Percentiles rank a stretch among this genome's conserved stretches.
These are phyloP conservation scores for Eucalyptus sideroxylon DNA, from an alignment of 345 rosid species.

Conservation along the genomic window DNA sequence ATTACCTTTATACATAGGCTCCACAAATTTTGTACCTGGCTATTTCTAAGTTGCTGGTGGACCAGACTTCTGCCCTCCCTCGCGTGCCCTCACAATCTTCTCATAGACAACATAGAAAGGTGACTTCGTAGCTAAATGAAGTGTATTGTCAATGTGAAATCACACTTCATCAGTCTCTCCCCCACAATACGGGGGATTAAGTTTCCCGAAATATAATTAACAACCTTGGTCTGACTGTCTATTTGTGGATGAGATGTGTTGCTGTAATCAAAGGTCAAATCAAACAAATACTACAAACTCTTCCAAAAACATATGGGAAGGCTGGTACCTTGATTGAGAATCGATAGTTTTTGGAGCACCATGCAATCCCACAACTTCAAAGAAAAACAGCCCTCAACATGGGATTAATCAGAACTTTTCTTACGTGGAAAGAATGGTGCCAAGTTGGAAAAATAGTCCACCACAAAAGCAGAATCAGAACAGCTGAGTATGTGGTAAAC, in stretches of 20 bases:
- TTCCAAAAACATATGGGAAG: background rate
- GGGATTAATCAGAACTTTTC: background rate
- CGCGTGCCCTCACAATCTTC: no score
- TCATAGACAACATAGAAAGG: no score
- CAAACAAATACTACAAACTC: background rate
- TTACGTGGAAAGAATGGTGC: background rate
- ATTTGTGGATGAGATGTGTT: background rate
- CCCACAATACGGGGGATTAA: background rate
- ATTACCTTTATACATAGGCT: background rate
- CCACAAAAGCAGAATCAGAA: background rate
- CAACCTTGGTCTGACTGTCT: background rate
- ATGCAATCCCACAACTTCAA: background rate
- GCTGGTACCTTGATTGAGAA: background rate
- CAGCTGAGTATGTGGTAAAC: no score
- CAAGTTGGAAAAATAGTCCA: background rate
- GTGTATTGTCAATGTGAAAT: no score
- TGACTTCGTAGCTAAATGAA: no score
- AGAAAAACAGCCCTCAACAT: background rate
- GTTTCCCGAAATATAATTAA: background rate
- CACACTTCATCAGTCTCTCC: no score
- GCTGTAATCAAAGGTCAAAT: background rate
- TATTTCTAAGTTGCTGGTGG: background rate
- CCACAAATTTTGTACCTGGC: background rate
- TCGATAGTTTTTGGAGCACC: background rate
- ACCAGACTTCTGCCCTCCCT: background rate